phyloP scores from a whole-genome alignment of 2,329 filamentous ascomycete species.

The Tolypocladium inflatum region DNA sequence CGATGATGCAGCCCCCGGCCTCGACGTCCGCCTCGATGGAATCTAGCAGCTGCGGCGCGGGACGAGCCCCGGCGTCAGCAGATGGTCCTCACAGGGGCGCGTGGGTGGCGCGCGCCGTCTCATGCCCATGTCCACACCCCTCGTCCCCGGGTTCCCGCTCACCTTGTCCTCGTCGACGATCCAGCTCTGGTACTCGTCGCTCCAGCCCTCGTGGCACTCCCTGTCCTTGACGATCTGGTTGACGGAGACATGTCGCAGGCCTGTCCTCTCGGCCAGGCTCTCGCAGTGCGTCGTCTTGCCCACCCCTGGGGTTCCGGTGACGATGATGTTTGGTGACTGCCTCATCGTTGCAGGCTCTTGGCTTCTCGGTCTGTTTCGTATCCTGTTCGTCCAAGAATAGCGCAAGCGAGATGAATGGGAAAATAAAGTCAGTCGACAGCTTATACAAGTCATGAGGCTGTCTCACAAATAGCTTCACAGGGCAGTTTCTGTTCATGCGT shows the following conservation, averaged over 20 bases:
- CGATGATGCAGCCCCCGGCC: constrained; percentile 77
- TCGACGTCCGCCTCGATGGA: constrained; percentile 75
- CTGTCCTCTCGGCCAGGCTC: constrained; percentile 64
- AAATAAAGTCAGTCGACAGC: not conserved
- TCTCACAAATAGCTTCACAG: not conserved
- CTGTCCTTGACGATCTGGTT: constrained; percentile 89
- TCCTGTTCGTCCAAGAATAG: not conserved
- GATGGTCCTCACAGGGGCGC: not conserved
- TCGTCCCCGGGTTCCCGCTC: constrained; percentile 9
- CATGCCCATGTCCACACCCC: not conserved
- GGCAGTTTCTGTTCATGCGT: not conserved
- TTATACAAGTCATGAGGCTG: not conserved
- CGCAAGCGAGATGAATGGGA: not conserved
- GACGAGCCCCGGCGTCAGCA: constrained; percentile 4
- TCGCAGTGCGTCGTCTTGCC: constrained; percentile 94
- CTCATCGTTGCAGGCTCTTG: constrained; percentile 25
- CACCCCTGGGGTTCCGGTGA: constrained; percentile 91
- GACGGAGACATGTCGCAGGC: constrained; percentile 73
- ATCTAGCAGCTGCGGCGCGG: constrained; percentile 59
- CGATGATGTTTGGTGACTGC: constrained; percentile 72
- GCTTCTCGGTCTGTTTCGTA: not conserved
- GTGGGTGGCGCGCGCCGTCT: too few relatives aligned
- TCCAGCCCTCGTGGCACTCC: constrained; percentile 78
- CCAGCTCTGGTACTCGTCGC: constrained; percentile 77
- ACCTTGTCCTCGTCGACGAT: constrained; percentile 97